Base-by-base conservation (phyloP, 768 basidiomycete species). In the Russula sp. region DNA sequence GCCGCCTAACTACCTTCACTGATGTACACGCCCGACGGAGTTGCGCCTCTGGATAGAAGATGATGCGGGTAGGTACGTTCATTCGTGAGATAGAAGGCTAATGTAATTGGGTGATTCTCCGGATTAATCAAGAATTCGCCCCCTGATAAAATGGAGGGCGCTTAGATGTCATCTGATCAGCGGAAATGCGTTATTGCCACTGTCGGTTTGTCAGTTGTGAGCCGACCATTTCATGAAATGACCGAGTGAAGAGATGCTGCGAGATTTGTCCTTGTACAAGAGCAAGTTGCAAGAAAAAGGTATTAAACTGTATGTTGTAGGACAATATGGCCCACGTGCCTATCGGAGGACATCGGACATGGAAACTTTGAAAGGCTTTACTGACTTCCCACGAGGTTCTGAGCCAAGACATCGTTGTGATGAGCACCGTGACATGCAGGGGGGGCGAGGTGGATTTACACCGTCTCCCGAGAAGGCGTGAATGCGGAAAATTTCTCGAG, bases 401-500 rank as follows among this genome's bases (percentile, higher is more conserved):
- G 55, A 44, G 50, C 49, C 62, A 51, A 39, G 20, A 14, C 54
- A 37, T 11, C 55, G 40, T 57, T 18, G 48, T 35, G 39, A 56
- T 22, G 18, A 48, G 31, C 27, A 37, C 18, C 35, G 20, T 48
- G 47, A 48, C 22, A 48, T 11, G 22, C 22, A 37, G 31, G 45
- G 45, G n/a, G 32, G 14, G 44, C n/a, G 11, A 35, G 37, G 34
- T 35, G 18, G 10, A 22, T 20, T 48, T 18, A 10, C 6, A 27
- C 16, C 16, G 31, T 39, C 16, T 35, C 53, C 48, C 18, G 32
- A 55, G 32, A 50, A 59, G 53, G 50, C 4, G 31, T 7, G 53
- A 45, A 42, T 37, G 18, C 20, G 8, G 58, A 64, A 64, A 55
- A 16, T n/a, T 59, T 53, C 50, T 40, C 39, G 3, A 55, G 39